Evolutionary conservation across 1,139 yeast genomes (phyloP).

Genomic region (Casaregolazyma lundiana): DNA sequence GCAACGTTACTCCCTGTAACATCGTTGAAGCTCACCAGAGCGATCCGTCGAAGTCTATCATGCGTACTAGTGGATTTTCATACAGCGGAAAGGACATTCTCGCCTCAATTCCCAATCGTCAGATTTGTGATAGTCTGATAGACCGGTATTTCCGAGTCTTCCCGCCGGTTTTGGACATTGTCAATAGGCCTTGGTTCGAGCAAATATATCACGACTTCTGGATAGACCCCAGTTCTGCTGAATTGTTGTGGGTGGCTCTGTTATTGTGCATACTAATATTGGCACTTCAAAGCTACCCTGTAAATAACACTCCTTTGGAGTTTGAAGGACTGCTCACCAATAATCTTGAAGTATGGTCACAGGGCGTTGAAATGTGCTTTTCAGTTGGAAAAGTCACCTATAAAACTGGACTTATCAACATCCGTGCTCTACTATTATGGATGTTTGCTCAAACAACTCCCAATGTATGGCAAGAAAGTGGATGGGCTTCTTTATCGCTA

Average conservation of each 20-base stretch:
- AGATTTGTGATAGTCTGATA: constrained; percentile 27
- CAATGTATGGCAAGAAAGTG: constrained; percentile 27
- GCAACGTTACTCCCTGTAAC: constrained; percentile 2
- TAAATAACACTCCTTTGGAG: constrained; percentile 20
- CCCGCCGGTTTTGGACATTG: constrained; percentile 28
- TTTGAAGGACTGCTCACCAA: constrained; percentile 16
- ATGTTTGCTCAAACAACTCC: constrained; percentile 27
- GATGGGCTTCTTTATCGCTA: constrained; percentile 31
- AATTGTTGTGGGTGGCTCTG: constrained; percentile 31
- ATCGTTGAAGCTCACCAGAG: constrained; percentile 5
- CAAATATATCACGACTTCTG: constrained; percentile 29
- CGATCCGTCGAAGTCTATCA: neutral
- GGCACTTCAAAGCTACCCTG: constrained; percentile 28
- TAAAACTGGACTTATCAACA: constrained; percentile 31
- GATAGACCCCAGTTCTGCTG: constrained; percentile 28
- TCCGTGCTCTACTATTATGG: constrained; percentile 32
- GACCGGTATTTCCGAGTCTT: constrained; percentile 29
- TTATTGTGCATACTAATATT: constrained; percentile 30
- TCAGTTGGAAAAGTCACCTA: constrained; percentile 29
- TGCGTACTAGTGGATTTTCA: constrained; percentile 4
- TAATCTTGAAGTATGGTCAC: constrained; percentile 24
- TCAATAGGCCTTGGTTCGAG: constrained; percentile 31
- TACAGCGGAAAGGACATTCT: constrained; percentile 23
- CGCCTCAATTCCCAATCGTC: constrained; percentile 25
- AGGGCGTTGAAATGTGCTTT: constrained; percentile 30